Conservation (phyloP, 2,329 filamentous ascomycete genomes). For the Talaromyces sp. region DNA sequence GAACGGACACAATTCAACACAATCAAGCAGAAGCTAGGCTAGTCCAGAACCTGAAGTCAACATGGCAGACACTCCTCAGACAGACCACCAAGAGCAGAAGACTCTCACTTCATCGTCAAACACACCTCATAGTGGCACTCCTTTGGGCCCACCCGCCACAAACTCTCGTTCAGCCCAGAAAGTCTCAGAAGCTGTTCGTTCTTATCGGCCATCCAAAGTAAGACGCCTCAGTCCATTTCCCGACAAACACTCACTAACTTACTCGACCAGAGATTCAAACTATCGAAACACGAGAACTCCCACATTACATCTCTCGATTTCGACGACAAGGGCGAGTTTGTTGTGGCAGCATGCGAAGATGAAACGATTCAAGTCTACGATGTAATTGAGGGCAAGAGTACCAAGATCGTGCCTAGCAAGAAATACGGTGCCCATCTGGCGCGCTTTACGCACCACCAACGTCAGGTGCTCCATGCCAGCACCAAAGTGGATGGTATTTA, state of each 20-base stretch:
- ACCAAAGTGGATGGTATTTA: conserved; percentile 80
- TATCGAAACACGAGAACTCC: conserved; percentile 35
- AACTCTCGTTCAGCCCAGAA: conserved; percentile 52
- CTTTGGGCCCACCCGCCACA: conserved; percentile 10
- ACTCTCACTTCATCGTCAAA: conserved; percentile 8
- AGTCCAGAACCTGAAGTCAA: background rate
- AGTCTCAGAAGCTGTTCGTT: conserved; percentile 72
- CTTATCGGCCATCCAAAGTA: conserved; percentile 78
- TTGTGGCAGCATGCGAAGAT: conserved; percentile 88
- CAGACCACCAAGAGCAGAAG: conserved; percentile 17
- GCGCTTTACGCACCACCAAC: conserved; percentile 87
- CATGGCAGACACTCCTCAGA: conserved; percentile 24
- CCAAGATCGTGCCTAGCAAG: conserved; percentile 86
- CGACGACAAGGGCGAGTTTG: conserved; percentile 87
- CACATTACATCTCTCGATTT: conserved; percentile 90
- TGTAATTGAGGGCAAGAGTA: conserved; percentile 81
- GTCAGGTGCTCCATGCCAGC: conserved; percentile 90
- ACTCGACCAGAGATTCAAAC: conserved; percentile 13
- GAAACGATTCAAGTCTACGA: conserved; percentile 96
- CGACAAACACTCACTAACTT: conserved; percentile 10
- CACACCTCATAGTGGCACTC: conserved; percentile 17
- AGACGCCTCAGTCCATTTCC: conserved; percentile 18
- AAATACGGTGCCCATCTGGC: conserved; percentile 96
- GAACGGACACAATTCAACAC: background rate
- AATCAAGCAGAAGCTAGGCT: background rate